Conservation (phyloP, 2,329 filamentous ascomycete genomes). For the Scortechinia acanthostroma region DNA sequence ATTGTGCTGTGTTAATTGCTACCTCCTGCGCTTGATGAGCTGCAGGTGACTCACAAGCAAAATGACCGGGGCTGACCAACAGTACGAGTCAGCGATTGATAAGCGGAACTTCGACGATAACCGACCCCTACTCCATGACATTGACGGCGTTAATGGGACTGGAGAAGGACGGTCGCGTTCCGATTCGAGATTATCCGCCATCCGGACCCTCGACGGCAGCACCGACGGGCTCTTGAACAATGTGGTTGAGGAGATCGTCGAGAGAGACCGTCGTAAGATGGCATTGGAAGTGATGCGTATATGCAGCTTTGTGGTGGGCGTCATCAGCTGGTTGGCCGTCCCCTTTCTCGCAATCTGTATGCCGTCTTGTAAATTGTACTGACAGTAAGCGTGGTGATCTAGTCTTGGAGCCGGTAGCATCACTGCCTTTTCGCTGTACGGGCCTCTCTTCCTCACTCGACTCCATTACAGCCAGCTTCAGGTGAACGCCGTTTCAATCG, state of each 20-base stretch:
- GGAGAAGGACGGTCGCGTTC: too few relatives aligned
- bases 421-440: slow-evolving; percentile 1
- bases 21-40: too few relatives aligned
- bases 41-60: too few relatives aligned
- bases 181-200: too few relatives aligned
- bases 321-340: neutral
- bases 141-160: neutral
- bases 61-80: too few relatives aligned
- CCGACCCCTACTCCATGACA: neutral
- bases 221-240: neutral
- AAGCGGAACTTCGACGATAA: slow-evolving; percentile 1
- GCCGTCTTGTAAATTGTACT: too few relatives aligned
- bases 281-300: neutral
- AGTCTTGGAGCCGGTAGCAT: slow-evolving; percentile 2
- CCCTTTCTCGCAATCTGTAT: neutral
- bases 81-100: neutral
- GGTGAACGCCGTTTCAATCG: neutral
- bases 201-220: neutral
- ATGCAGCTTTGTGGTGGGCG: neutral
- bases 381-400: neutral
- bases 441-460: neutral
- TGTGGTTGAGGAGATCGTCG: slow-evolving; percentile 1
- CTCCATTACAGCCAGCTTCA: neutral
- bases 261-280: neutral
- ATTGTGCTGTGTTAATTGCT: too few relatives aligned